Percentiles rank a stretch among this genome's conserved stretches.
Conservation (phyloP, 75 land plant genomes). For the Sequoiadendron giganteum region DNA sequence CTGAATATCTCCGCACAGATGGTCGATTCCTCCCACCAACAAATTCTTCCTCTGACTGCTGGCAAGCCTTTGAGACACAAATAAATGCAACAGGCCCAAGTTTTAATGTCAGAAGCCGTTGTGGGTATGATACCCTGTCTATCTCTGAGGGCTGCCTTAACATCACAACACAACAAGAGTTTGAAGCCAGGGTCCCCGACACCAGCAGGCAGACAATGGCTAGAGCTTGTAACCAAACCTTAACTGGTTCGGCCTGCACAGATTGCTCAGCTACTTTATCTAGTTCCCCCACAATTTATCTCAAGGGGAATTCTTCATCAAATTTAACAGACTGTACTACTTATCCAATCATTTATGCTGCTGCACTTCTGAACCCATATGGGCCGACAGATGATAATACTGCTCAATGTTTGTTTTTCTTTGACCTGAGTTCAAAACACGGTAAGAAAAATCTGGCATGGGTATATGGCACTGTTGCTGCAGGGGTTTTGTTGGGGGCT, state of each 20-base stretch:
- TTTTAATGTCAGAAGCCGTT: conserved; percentile 34
- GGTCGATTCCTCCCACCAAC: conserved; percentile 50
- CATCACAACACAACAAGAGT: conserved; percentile 47
- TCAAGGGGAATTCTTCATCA: background rate
- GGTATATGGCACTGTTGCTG: conserved; percentile 18
- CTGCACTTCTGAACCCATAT: conserved; percentile 34
- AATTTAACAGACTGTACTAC: conserved; percentile 48
- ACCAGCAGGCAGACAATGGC: conserved; percentile 2
- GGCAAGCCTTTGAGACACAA: conserved; percentile 32
- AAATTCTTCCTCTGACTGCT: conserved; percentile 46
- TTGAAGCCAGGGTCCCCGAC: conserved; percentile 28
- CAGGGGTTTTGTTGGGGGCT: conserved; percentile 11
- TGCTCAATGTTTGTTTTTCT: conserved; percentile 34
- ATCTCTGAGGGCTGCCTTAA: conserved; percentile 60
- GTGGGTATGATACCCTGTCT: conserved; percentile 44
- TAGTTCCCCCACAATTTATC: conserved; percentile 21
- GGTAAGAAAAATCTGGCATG: background rate
- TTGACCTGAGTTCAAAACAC: background rate
- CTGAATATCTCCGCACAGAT: conserved; percentile 38
- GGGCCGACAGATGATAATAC: conserved; percentile 58
- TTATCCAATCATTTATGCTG: conserved; percentile 65
- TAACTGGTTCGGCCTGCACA: conserved; percentile 47
- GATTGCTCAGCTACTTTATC: conserved; percentile 33
- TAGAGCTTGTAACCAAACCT: conserved; percentile 38
- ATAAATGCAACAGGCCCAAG: conserved; percentile 11